Conservation (phyloP, 257 asterid genomes). For the Apocynum venetum region DNA sequence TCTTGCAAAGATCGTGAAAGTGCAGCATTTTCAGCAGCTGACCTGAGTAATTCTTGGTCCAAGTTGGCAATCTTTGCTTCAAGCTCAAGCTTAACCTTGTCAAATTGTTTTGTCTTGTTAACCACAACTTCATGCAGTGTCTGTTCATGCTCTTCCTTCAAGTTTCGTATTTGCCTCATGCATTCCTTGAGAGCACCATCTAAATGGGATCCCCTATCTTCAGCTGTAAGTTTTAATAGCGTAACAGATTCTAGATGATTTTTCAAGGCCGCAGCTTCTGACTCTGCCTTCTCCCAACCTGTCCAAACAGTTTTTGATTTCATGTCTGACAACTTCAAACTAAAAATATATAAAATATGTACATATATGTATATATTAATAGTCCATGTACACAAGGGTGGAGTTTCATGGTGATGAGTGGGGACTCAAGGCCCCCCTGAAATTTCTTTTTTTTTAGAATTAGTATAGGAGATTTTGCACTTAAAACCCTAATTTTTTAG, state of each 20-base stretch:
- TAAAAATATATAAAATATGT: neutral
- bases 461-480: too few relatives aligned
- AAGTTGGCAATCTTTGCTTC: slow-evolving; percentile 58
- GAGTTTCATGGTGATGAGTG: too few relatives aligned
- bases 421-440: too few relatives aligned
- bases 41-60: slow-evolving; percentile 71
- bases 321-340: neutral
- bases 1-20: slow-evolving; percentile 88
- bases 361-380: too few relatives aligned
- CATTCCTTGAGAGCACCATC: slow-evolving; percentile 98
- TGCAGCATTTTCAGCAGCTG: slow-evolving; percentile 85
- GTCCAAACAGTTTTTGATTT: slow-evolving; percentile 23
- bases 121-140: slow-evolving; percentile 64
- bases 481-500: too few relatives aligned
- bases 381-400: too few relatives aligned
- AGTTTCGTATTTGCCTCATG: slow-evolving; percentile 80
- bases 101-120: slow-evolving; percentile 64
- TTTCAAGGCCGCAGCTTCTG: slow-evolving; percentile 83
- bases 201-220: slow-evolving; percentile 81
- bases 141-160: slow-evolving; percentile 85
- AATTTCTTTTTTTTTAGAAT: too few relatives aligned
- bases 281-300: slow-evolving; percentile 99
- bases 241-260: slow-evolving; percentile 91
- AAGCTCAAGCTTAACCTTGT: slow-evolving; percentile 71
- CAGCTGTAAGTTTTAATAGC: slow-evolving; percentile 86